These are phyloP conservation scores for Brassica napus DNA, from an alignment of 345 rosid genomes.

Conservation along the genomic window DNA sequence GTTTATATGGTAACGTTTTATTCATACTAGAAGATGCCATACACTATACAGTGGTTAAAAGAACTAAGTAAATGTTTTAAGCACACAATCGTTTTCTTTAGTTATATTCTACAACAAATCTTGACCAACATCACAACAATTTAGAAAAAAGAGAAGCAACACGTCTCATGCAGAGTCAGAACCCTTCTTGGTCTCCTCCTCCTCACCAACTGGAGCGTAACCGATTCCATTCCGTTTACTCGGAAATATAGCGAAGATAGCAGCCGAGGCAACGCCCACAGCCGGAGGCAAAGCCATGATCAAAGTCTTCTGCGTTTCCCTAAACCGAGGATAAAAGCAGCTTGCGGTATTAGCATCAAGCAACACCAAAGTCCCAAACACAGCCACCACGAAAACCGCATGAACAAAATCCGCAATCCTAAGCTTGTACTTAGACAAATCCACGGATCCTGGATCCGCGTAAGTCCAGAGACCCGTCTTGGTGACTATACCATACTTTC, in stretches of 20 bases:
- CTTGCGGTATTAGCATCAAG: conserved; percentile 58
- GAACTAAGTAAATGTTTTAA: conserved; percentile 7
- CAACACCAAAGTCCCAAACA: conserved; percentile 57
- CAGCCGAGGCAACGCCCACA: conserved; percentile 54
- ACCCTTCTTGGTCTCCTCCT: conserved; percentile 32
- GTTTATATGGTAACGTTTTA: conserved; percentile 17
- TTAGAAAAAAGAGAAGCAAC: not conserved
- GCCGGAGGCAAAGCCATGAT: conserved; percentile 67
- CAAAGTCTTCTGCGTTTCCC: conserved; percentile 50
- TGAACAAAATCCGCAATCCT: conserved; percentile 64
- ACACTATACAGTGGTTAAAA: conserved; percentile 5
- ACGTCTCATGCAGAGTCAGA: conserved; percentile 4
- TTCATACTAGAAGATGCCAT: conserved; percentile 7
- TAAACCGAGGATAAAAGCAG: conserved; percentile 66
- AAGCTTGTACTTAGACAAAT: conserved; percentile 58
- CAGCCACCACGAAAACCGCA: conserved; percentile 49
- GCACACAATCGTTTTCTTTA: conserved; percentile 2
- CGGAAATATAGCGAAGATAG: conserved; percentile 64
- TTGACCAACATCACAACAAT: not conserved
- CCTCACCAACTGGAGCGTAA: conserved; percentile 49
- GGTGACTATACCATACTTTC: conserved; percentile 65
- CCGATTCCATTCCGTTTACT: conserved; percentile 77
- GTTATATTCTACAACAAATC: conserved; percentile 12
- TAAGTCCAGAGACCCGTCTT: conserved; percentile 62
- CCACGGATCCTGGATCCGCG: conserved; percentile 39